Base-by-base conservation (phyloP, 2,329 filamentous ascomycete species). In the Lizonia empirigonia region DNA sequence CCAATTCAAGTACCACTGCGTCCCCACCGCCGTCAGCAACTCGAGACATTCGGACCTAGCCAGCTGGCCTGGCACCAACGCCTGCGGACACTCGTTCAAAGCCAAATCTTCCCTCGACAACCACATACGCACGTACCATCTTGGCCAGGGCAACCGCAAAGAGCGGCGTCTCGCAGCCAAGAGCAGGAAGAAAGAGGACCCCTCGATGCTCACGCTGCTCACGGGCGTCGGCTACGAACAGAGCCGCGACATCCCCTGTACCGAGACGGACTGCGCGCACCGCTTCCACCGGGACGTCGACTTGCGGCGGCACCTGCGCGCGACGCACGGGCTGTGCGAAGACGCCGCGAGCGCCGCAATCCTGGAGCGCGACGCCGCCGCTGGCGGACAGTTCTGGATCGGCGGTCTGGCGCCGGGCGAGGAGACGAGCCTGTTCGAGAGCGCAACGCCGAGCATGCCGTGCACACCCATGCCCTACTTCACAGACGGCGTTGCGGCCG, bases 21-120 rank as follows among this genome's bases (percentile, higher is more conserved):
- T 84, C 56, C 80, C 88, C 1, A 91, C 96, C 65, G 90, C 91
- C 5, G 74, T 83, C 16, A 40, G 12, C 6, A 32, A 40, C 5
- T 80, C 77, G n/a, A 73, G 68, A 23, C 84, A 84, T 35, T 75
- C 67, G 16, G 74, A 76, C 34, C 63, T 94, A 1, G 73, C 76
- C 8, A 77, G 73, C 5, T 96, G 91, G 88, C 78, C 83, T 49
- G 81, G 80, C 18, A 74, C 80, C 8, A 79, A 85, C 41, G 89
- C 87, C 13, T 97, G 93, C 66, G 89, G 87, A 2, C 83, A 85
- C 54, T 82, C 82, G 27, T 94, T 95, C 65, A 83, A 84, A 51
- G 89, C 87, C 55, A 96, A 95, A 71, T 82, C 84, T 15, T 85
- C 85, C 23, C 80, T 97, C 0, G 89, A 93, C 70, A 88, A 94